Evolutionary conservation across 2,329 filamentous ascomycete genomes (phyloP).

Genomic region (Botrytis elliptica): DNA sequence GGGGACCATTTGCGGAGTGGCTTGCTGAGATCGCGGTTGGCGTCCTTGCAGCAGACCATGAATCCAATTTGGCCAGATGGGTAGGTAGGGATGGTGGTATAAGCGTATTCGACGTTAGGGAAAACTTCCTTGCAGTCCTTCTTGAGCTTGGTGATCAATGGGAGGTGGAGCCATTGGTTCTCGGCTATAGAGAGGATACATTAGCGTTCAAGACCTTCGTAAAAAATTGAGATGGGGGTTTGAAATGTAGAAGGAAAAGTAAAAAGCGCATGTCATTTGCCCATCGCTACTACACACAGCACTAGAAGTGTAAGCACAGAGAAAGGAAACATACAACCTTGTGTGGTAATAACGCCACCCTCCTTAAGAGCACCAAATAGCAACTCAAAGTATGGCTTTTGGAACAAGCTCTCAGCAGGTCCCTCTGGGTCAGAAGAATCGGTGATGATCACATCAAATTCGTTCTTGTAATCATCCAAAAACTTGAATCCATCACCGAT

Average conservation of each 20-base stretch:
- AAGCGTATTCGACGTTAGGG: slow-evolving; percentile 96
- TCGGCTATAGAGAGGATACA: slow-evolving; percentile 61
- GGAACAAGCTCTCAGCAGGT: slow-evolving; percentile 92
- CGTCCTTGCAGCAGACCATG: slow-evolving; percentile 99
- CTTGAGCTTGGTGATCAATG: slow-evolving; percentile 91
- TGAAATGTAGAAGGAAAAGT: not conserved
- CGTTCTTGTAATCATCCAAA: slow-evolving; percentile 91
- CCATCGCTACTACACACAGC: slow-evolving; percentile 28
- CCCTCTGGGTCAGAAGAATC: slow-evolving; percentile 97
- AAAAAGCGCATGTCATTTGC: slow-evolving; percentile 18
- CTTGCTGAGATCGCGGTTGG: slow-evolving; percentile 76
- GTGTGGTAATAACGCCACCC: slow-evolving; percentile 97
- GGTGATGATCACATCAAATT: slow-evolving; percentile 99
- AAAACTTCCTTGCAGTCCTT: slow-evolving; percentile 97
- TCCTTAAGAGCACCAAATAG: slow-evolving; percentile 85
- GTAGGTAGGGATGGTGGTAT: slow-evolving; percentile 99
- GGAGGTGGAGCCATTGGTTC: slow-evolving; percentile 98
- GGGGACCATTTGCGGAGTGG: slow-evolving; percentile 77
- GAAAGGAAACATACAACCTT: slow-evolving; percentile 88
- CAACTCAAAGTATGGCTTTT: slow-evolving; percentile 98
- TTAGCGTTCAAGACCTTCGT: slow-evolving; percentile 21
- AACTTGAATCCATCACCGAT: slow-evolving; percentile 99
- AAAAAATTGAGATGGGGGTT: slow-evolving; percentile 23
- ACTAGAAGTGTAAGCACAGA: slow-evolving; percentile 54
- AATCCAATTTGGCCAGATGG: slow-evolving; percentile 98